These are phyloP conservation scores for Pouteria glomerata DNA, from an alignment of 148 eudicot species.

Conservation along the genomic window DNA sequence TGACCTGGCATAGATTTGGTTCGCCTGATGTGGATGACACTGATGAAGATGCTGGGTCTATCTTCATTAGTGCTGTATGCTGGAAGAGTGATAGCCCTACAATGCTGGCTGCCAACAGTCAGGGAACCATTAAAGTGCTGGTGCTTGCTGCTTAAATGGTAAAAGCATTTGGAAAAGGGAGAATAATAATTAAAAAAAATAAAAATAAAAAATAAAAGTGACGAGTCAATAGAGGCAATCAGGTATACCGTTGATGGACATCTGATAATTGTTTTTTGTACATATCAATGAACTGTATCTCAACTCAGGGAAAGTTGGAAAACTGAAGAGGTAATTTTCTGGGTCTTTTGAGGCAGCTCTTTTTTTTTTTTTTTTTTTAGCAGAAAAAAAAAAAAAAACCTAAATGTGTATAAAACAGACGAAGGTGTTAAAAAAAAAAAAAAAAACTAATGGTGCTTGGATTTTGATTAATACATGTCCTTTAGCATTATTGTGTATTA, in stretches of 20 bases:
- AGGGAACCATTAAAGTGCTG: conserved; percentile 70
- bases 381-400: too few relatives aligned
- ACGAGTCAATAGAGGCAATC: neutral
- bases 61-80: conserved; percentile 80
- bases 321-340: neutral
- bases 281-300: neutral
- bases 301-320: neutral
- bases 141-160: conserved; percentile 55
- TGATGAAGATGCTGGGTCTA: conserved; percentile 57
- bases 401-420: too few relatives aligned
- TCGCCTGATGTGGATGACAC: conserved; percentile 30
- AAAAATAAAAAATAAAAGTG: neutral
- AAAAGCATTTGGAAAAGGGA: neutral
- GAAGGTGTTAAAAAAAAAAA: too few relatives aligned
- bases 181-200: neutral
- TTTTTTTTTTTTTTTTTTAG: neutral
- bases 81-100: conserved; percentile 84
- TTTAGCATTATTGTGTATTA: too few relatives aligned
- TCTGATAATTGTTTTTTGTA: neutral
- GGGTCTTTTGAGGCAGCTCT: neutral
- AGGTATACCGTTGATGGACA: neutral
- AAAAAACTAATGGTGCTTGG: too few relatives aligned
- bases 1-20: conserved; percentile 58
- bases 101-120: conserved; percentile 80
- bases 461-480: too few relatives aligned